Percentiles rank a stretch among this genome's conserved stretches.
Evolutionary conservation across 2,329 filamentous ascomycete genomes (phyloP).

Genomic region (Fusarium sp.): DNA sequence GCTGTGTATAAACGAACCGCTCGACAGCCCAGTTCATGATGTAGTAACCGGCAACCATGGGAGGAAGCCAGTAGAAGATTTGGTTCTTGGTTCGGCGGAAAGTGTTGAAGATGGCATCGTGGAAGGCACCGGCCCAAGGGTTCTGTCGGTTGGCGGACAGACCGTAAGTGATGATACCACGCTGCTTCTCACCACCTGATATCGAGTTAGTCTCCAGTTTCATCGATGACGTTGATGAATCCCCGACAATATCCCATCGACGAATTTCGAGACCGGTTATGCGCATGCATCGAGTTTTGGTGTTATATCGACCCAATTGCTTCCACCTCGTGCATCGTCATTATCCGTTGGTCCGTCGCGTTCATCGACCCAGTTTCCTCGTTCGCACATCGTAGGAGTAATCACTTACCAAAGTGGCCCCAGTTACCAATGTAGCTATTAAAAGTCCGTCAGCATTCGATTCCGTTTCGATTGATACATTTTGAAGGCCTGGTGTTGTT

Average conservation of each 20-base stretch:
- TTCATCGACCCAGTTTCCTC: constrained; percentile 26
- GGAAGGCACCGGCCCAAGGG: constrained; percentile 78
- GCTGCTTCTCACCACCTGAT: constrained; percentile 68
- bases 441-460: constrained; percentile 38
- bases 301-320: constrained; percentile 27
- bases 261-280: background rate
- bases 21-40: constrained; percentile 91
- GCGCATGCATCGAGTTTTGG: background rate
- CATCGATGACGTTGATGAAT: background rate
- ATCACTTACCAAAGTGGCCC: constrained; percentile 77
- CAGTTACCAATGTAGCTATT: constrained; percentile 77
- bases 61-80: constrained; percentile 88
- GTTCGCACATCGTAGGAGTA: constrained; percentile 25
- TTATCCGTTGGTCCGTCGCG: constrained; percentile 39
- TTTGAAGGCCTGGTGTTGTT: constrained; percentile 18
- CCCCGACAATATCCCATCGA: background rate
- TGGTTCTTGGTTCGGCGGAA: constrained; percentile 87
- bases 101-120: constrained; percentile 94
- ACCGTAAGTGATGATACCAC: constrained; percentile 75
- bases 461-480: constrained; percentile 13
- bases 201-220: constrained; percentile 35
- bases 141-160: constrained; percentile 89
- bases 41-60: constrained; percentile 81
- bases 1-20: constrained; percentile 68
- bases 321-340: constrained; percentile 13